phyloP scores from a whole-genome alignment of 2,329 filamentous ascomycete species.

The Myriangium duriaei region DNA sequence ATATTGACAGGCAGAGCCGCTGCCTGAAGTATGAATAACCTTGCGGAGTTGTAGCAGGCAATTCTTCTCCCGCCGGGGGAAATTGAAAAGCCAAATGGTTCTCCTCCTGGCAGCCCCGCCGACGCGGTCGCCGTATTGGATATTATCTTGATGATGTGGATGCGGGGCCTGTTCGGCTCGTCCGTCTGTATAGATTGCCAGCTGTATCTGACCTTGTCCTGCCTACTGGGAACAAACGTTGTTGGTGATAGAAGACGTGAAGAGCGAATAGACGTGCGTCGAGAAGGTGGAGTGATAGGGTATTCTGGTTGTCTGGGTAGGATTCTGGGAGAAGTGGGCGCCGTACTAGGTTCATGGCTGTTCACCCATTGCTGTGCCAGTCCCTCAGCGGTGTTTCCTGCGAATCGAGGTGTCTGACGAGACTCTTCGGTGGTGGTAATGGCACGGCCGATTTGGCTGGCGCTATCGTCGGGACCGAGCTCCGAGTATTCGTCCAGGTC shows the following conservation, averaged over 20 bases:
- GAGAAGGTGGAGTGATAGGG: slow-evolving; percentile 10
- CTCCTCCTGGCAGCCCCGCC: slow-evolving; percentile 50
- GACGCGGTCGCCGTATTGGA: slow-evolving; percentile 73
- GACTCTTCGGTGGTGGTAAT: slow-evolving; percentile 6
- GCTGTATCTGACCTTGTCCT: slow-evolving; percentile 24
- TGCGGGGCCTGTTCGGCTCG: slow-evolving; percentile 25
- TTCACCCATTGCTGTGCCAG: slow-evolving; percentile 5
- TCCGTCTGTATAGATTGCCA: slow-evolving; percentile 26
- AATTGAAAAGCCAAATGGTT: slow-evolving; percentile 73
- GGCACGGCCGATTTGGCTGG: slow-evolving; percentile 11
- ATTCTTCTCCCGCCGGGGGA: slow-evolving; percentile 64
- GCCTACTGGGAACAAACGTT: slow-evolving; percentile 14
- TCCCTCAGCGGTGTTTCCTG: slow-evolving; percentile 3
- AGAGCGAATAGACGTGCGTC: slow-evolving; percentile 10
- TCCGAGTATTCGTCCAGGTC: slow-evolving; percentile 9
- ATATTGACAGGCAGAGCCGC: slow-evolving; percentile 44
- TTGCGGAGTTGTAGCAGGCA: slow-evolving; percentile 72
- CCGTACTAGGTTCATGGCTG: neutral
- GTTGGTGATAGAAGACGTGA: slow-evolving; percentile 11
- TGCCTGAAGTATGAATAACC: slow-evolving; percentile 67
- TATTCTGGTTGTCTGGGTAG: neutral
- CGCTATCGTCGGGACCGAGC: slow-evolving; percentile 12
- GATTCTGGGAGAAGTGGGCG: slow-evolving; percentile 2
- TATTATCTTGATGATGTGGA: slow-evolving; percentile 57
- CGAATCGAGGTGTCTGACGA: slow-evolving; percentile 2